A percentile compares a stretch with the other conserved stretches of the same genome.
phyloP scores from a whole-genome alignment of 2,329 filamentous ascomycete species.

The Pseudogymnoascus sp. region DNA sequence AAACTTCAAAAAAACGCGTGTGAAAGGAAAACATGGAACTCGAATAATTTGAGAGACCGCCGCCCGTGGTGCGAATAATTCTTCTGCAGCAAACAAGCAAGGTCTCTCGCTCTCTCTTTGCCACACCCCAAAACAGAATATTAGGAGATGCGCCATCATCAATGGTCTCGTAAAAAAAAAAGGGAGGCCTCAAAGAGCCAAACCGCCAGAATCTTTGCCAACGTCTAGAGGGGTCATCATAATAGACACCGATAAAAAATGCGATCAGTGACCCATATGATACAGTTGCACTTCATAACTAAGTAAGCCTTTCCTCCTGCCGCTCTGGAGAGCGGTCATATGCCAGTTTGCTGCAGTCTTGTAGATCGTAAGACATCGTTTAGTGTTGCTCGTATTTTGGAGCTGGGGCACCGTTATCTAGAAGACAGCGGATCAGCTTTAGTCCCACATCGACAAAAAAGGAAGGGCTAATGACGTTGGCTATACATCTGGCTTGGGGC shows the following conservation, averaged over 20 bases:
- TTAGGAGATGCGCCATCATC: not conserved
- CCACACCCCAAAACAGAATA: not conserved
- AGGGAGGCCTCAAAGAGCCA: conserved; percentile 22
- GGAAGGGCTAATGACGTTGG: conserved; percentile 41
- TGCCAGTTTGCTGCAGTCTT: not conserved
- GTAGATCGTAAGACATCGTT: not conserved
- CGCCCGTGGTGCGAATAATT: not conserved
- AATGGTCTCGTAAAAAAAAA: conserved; percentile 11
- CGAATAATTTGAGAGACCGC: not conserved
- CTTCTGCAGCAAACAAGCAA: not conserved
- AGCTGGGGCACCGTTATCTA: conserved; percentile 25
- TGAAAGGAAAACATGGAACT: not conserved
- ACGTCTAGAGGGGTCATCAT: conserved; percentile 20
- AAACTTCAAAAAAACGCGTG: conserved; percentile 11
- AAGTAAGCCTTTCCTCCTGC: conserved; percentile 17
- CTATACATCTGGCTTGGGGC: conserved; percentile 47
- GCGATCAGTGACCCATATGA: conserved; percentile 30
- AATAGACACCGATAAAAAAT: conserved; percentile 25
- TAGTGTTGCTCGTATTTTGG: conserved; percentile 30
- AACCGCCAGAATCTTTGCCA: conserved; percentile 29
- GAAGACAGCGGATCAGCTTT: conserved; percentile 20
- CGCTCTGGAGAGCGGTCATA: not conserved
- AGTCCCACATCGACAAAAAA: conserved; percentile 9
- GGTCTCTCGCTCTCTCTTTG: not conserved
- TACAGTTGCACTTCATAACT: conserved; percentile 25